Conservation (phyloP, 345 rosid genomes). For the Eucalyptus coolabah region DNA sequence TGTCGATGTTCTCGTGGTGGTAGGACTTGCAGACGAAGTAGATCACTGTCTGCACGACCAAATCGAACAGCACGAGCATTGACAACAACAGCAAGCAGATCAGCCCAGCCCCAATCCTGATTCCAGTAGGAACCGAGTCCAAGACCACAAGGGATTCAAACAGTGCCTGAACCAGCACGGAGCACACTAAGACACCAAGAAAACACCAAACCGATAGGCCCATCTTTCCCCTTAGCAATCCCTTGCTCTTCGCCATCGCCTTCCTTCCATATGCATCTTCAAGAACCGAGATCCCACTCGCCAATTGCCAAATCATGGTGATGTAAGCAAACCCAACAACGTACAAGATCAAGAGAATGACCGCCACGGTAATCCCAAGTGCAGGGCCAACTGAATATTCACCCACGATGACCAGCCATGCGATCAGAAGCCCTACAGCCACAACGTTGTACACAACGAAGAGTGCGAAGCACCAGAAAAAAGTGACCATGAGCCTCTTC, state of each 20-base stretch:
- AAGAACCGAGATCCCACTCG: constrained; percentile 33
- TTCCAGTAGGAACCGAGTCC: not conserved
- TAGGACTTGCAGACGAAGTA: constrained; percentile 56
- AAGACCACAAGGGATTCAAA: constrained; percentile 14
- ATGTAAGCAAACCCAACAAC: constrained; percentile 13
- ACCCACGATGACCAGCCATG: not conserved
- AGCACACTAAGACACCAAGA: not conserved
- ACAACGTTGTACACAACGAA: too few relatives aligned
- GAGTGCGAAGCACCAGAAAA: too few relatives aligned
- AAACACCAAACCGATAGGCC: not conserved
- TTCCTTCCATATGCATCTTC: constrained; percentile 30
- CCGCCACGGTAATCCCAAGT: not conserved
- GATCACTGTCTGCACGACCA: constrained; percentile 35
- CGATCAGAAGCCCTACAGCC: too few relatives aligned
- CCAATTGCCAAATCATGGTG: constrained; percentile 31
- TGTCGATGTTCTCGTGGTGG: constrained; percentile 30
- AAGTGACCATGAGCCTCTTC: too few relatives aligned
- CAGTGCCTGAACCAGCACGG: not conserved
- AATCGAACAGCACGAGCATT: constrained; percentile 10
- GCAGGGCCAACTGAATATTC: not conserved
- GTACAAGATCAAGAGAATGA: not conserved
- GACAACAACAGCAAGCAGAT: constrained; percentile 17
- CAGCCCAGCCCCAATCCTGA: constrained; percentile 6
- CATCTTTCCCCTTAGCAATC: constrained; percentile 28
- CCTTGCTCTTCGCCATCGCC: constrained; percentile 29